Evolutionary conservation across 768 basidiomycete genomes (phyloP).

Genomic region (Tricholoma saponaceum): DNA sequence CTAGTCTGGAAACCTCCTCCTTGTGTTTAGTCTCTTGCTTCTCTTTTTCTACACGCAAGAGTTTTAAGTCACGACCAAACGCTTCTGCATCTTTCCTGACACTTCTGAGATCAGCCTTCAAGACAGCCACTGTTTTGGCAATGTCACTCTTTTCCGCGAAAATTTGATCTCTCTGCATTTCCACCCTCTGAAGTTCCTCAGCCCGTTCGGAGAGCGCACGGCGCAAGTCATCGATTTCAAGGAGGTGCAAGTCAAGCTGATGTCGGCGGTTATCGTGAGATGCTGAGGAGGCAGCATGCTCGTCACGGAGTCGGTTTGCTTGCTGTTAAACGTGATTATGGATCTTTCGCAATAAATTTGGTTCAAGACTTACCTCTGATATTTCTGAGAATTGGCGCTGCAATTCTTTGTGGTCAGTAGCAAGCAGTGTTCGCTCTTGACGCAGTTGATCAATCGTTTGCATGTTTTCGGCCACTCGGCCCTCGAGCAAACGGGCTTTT

Average conservation of each 20-base stretch:
- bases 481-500: slow-evolving; percentile 65
- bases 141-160: slow-evolving; percentile 63
- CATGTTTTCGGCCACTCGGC: slow-evolving; percentile 62
- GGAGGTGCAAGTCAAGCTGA: slow-evolving; percentile 65
- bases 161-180: slow-evolving; percentile 61
- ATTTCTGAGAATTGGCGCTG: slow-evolving; percentile 64
- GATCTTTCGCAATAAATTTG: too few relatives aligned
- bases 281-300: slow-evolving; percentile 55
- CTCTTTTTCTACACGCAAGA: slow-evolving; percentile 64
- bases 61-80: slow-evolving; percentile 74
- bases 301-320: slow-evolving; percentile 57
- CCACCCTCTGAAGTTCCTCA: slow-evolving; percentile 56
- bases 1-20: slow-evolving; percentile 52
- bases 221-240: slow-evolving; percentile 76
- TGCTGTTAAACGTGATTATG: slow-evolving; percentile 33
- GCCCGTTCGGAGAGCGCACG: slow-evolving; percentile 58
- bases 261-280: slow-evolving; percentile 71
- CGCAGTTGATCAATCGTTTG: slow-evolving; percentile 72
- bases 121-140: slow-evolving; percentile 54
- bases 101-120: slow-evolving; percentile 72
- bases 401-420: slow-evolving; percentile 66
- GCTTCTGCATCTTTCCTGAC: slow-evolving; percentile 74
- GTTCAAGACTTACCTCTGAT: slow-evolving; percentile 50
- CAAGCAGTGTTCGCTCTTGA: slow-evolving; percentile 69
- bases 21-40: slow-evolving; percentile 49